phyloP scores from a whole-genome alignment of 1,139 yeast genomes.

The Diutina rugosa region DNA sequence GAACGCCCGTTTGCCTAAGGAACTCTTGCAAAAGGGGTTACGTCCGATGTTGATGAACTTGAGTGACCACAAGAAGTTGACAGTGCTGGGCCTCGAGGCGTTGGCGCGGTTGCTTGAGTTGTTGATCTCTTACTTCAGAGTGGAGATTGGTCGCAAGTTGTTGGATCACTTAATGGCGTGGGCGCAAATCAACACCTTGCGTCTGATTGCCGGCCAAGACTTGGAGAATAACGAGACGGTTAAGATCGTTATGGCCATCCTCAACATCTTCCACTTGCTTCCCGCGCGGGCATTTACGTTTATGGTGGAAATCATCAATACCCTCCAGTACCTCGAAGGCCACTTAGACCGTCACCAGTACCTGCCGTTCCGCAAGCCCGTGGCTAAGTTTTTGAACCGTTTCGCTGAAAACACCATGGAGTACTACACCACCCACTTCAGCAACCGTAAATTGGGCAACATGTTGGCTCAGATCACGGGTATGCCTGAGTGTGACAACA shows the following conservation, averaged over 20 bases:
- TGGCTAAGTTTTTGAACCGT: constrained; percentile 76
- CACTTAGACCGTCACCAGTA: constrained; percentile 73
- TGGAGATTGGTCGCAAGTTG: constrained; percentile 88
- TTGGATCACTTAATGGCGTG: constrained; percentile 92
- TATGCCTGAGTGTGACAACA: constrained; percentile 42
- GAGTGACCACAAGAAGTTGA: constrained; percentile 82
- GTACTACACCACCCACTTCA: constrained; percentile 56
- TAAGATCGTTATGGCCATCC: constrained; percentile 77
- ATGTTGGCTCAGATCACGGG: constrained; percentile 53
- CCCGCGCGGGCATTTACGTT: constrained; percentile 91
- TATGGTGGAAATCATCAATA: constrained; percentile 73
- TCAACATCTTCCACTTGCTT: constrained; percentile 81
- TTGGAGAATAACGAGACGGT: constrained; percentile 71
- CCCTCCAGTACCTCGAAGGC: constrained; percentile 68
- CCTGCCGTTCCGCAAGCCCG: constrained; percentile 88
- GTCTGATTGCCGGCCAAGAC: constrained; percentile 60
- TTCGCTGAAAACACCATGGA: constrained; percentile 67
- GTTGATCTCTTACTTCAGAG: constrained; percentile 84
- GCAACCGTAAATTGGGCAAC: constrained; percentile 55
- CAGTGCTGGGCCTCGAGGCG: constrained; percentile 86
- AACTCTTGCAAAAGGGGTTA: constrained; percentile 80
- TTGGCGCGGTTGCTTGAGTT: constrained; percentile 77
- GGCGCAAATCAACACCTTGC: constrained; percentile 78
- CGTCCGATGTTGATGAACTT: constrained; percentile 92
- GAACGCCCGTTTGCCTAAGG: constrained; percentile 84